Conservation (phyloP, 2,329 filamentous ascomycete species). For the Verticillium dahliae region DNA sequence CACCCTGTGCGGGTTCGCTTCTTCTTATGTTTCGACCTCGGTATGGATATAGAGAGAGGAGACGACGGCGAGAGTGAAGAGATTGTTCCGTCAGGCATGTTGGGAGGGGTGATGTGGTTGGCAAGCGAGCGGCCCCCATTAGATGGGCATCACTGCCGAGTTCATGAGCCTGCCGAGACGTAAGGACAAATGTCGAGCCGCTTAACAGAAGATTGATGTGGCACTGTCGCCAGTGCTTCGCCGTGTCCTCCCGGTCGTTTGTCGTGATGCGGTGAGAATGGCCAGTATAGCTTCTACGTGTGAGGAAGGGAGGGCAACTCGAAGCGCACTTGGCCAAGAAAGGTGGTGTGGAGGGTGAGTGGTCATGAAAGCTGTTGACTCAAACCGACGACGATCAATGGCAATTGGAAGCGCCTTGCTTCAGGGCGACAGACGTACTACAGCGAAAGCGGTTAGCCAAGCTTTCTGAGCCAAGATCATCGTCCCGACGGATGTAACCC, state of each 20-base stretch:
- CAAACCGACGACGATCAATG: neutral
- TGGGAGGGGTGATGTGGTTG: neutral
- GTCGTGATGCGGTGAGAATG: neutral
- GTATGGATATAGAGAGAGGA: neutral
- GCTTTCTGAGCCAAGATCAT: neutral
- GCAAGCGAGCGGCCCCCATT: neutral
- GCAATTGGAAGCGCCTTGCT: neutral
- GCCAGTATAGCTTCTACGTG: neutral
- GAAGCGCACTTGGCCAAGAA: neutral
- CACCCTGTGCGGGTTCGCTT: slow-evolving; percentile 26
- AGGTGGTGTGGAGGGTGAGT: neutral
- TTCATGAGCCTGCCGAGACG: too few species aligned
- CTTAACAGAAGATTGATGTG: too few species aligned
- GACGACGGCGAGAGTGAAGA: neutral
- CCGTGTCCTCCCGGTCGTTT: neutral
- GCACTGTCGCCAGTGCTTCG: too few species aligned
- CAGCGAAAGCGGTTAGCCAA: neutral
- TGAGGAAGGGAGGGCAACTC: neutral
- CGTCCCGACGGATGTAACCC: neutral
- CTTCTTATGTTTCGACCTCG: neutral
- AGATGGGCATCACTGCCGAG: too few species aligned
- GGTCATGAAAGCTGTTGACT: neutral
- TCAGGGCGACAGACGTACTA: neutral
- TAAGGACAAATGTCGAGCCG: too few species aligned
- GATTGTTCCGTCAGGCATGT: neutral